Evolutionary conservation across 345 rosid species (phyloP), one percentile per base, ranked within the genome.

Genomic region (Trapa incisa): DNA sequence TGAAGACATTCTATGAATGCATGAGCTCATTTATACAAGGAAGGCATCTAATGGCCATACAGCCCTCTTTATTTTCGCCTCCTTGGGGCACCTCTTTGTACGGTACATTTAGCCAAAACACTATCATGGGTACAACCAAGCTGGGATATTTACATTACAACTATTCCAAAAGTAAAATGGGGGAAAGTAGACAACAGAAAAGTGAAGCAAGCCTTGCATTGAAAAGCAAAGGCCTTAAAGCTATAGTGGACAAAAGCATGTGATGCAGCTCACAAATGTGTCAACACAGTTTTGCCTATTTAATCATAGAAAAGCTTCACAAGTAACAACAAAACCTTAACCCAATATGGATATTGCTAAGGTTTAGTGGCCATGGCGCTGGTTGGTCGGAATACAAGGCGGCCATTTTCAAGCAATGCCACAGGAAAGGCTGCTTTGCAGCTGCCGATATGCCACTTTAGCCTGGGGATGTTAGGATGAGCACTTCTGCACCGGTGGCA

Each of bases 401-500:
- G 75, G 41, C 75, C 84, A 65, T 79, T 81, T 74, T 79, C 78
- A 69, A 73, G 87, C 64, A 90, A 68, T 48, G 65, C 56, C 13
- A 77, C 39, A 29, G 89, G 92, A 71, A 83, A 90, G 12, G 89
- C 80, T 53, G 83, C 74, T 69, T 33, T 66, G 50, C 99, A 94
- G 64, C 37, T 77, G 75, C 69, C 74, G 52, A 89, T 72, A 69
- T 94, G 99, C 5, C 74, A 78, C 80, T 91, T 94, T 62, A 91
- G 83, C 72, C 79, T 88, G n/a, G 96, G 96, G 22, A 94, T 88
- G 73, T 77, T 91, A 5, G 96, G 97, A 70, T 91, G 97, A 57
- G 84, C 91, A 68, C 95, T 91, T 80, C 80, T 85, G 70, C 97
- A 94, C 58, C 95, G 75, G 71, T 83, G 80, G 80, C 99, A 94